Evolutionary conservation across 208 protist genomes (phyloP).

Genomic region (Naegleria lovaniensis): DNA sequence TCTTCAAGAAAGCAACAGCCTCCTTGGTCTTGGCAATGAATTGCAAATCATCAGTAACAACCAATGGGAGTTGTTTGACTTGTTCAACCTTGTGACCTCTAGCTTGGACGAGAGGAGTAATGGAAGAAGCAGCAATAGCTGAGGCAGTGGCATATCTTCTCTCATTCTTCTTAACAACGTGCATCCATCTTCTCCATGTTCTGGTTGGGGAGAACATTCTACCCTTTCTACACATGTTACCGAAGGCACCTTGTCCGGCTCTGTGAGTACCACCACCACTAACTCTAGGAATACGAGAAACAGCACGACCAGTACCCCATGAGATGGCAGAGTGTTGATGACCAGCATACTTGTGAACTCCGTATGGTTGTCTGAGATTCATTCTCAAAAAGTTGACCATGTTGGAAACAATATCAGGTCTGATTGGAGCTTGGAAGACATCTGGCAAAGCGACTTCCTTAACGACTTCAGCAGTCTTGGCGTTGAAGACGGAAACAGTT

Average conservation of each 20-base stretch:
- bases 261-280: constrained; percentile 92
- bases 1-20: constrained; percentile 84
- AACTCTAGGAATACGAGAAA: constrained; percentile 99
- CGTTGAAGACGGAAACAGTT: constrained; percentile 8
- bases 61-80: constrained; percentile 90
- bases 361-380: constrained; percentile 95
- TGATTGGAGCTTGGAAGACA: constrained; percentile 78
- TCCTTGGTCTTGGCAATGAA: constrained; percentile 87
- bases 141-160: constrained; percentile 90
- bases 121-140: constrained; percentile 92
- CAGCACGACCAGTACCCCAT: constrained; percentile 99
- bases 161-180: constrained; percentile 93
- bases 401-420: constrained; percentile 79
- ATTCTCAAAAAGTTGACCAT: constrained; percentile 95
- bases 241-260: constrained; percentile 96
- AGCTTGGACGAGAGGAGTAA: constrained; percentile 91
- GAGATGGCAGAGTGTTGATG: constrained; percentile 94
- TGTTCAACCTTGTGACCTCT: constrained; percentile 93
- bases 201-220: constrained; percentile 98
- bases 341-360: constrained; percentile 84
- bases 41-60: constrained; percentile 82
- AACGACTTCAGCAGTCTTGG: not conserved
- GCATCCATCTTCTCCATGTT: constrained; percentile 93
- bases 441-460: constrained; percentile 50
- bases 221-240: constrained; percentile 98